Conservation (phyloP, 169 alveolate genomes). For the Toxoplasma gondii region DNA sequence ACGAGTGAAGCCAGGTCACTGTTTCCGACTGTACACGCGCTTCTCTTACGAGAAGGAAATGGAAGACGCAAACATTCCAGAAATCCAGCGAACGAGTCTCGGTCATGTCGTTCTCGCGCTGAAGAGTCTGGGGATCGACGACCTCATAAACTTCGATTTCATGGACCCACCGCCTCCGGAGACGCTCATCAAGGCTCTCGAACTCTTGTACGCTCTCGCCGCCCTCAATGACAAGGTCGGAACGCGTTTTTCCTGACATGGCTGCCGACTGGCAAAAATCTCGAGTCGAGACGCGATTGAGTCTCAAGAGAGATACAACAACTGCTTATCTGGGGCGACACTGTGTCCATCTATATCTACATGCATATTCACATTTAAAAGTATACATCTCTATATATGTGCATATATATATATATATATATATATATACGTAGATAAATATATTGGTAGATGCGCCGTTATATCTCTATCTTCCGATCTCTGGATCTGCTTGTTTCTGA, state of each 20-base stretch:
- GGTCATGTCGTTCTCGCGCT: conserved; percentile 82
- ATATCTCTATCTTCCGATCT: not conserved
- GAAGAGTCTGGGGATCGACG: conserved; percentile 97
- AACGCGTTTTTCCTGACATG: not conserved
- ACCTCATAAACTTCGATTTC: conserved; percentile 98
- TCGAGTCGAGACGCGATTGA: not conserved
- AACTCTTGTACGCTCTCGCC: conserved; percentile 97
- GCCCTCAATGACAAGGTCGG: conserved; percentile 87
- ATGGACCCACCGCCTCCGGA: conserved; percentile 99
- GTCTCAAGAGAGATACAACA: not conserved
- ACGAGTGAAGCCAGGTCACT: conserved; percentile 97
- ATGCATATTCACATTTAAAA: not conserved
- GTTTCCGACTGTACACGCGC: conserved; percentile 98
- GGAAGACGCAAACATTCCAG: conserved; percentile 85
- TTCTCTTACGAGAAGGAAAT: conserved; percentile 96
- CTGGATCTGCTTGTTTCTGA: no score
- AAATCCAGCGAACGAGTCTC: conserved; percentile 81
- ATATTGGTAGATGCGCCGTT: not conserved
- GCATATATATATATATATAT: not conserved
- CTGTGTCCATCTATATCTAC: not conserved
- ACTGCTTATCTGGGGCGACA: not conserved
- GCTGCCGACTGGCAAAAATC: not conserved
- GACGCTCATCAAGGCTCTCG: conserved; percentile 94
- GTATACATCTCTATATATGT: not conserved
- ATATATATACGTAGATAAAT: not conserved